Conservation (phyloP, 1,284 basidiomycete species). For the Amylostereum areolatum region DNA sequence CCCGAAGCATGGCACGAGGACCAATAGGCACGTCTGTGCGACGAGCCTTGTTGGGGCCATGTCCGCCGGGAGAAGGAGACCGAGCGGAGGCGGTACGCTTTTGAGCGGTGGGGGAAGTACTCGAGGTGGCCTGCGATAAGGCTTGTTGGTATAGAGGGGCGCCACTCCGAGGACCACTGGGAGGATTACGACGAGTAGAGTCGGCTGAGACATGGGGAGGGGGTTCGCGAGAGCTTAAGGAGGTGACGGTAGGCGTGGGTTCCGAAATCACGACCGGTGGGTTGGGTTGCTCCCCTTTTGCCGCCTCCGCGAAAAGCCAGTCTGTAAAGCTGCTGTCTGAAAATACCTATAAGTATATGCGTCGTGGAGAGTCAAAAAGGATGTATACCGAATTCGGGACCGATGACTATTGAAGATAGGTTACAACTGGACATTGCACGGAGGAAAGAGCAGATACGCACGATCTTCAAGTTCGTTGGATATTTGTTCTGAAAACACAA, state of each 20-base stretch:
- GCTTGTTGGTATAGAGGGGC: conserved; percentile 60
- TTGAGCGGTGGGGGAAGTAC: conserved; percentile 43
- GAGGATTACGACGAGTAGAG: conserved; percentile 36
- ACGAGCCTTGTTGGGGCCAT: conserved; percentile 55
- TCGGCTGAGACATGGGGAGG: conserved; percentile 29
- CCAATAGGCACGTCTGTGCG: conserved; percentile 72
- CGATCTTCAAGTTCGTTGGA: conserved; percentile 75
- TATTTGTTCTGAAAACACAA: conserved; percentile 59
- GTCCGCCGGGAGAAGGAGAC: conserved; percentile 65
- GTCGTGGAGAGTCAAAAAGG: neutral
- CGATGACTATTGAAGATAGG: conserved; percentile 53
- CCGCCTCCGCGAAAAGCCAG: conserved; percentile 77
- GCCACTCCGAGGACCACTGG: conserved; percentile 30
- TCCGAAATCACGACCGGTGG: conserved; percentile 11
- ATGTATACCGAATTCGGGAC: conserved; percentile 64
- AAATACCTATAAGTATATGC: conserved; percentile 5
- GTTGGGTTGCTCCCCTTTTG: conserved; percentile 49
- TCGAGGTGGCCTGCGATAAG: conserved; percentile 56
- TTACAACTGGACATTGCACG: conserved; percentile 10
- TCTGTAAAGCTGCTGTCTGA: conserved; percentile 73
- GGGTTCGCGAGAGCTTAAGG: conserved; percentile 16
- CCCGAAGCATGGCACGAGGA: conserved; percentile 71
- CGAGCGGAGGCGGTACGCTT: conserved; percentile 68
- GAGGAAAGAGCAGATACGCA: conserved; percentile 33
- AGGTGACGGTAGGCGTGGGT: conserved; percentile 29